A percentile compares a stretch with the other conserved stretches of the same genome.
Evolutionary conservation across 352 stramenopile species (phyloP).

Genomic region (Globisporangium lucens): DNA sequence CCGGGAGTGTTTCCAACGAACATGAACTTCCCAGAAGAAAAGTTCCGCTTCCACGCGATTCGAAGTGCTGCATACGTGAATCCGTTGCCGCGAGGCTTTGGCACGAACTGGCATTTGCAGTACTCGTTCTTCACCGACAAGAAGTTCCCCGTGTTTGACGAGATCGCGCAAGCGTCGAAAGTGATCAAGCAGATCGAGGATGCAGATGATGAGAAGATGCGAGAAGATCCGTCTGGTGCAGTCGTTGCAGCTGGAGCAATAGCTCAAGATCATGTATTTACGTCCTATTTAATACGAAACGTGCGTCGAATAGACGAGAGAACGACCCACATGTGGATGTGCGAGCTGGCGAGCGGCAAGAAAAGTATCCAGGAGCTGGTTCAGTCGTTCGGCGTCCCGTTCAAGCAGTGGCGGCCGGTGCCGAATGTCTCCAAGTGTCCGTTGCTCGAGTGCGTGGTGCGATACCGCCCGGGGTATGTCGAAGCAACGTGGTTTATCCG

Average conservation of each 20-base stretch:
- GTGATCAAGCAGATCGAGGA: conserved; percentile 44
- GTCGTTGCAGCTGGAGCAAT: not conserved
- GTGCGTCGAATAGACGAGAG: conserved; percentile 75
- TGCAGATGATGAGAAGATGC: conserved; percentile 11
- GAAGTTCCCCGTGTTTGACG: conserved; percentile 68
- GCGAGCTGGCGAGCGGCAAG: conserved; percentile 58
- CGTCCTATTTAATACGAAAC: conserved; percentile 78
- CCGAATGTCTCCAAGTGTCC: conserved; percentile 76
- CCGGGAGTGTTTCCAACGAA: conserved; percentile 78
- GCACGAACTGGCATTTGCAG: conserved; percentile 77
- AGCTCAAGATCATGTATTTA: conserved; percentile 56
- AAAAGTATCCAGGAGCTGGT: conserved; percentile 68
- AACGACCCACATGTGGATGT: conserved; percentile 82
- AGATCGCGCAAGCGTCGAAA: conserved; percentile 42
- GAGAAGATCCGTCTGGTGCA: not conserved
- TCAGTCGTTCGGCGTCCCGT: conserved; percentile 73
- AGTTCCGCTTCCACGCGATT: conserved; percentile 74
- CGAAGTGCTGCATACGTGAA: conserved; percentile 77
- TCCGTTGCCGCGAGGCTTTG: conserved; percentile 69
- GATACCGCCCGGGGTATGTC: conserved; percentile 61
- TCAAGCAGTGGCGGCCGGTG: conserved; percentile 81
- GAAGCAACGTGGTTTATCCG: conserved; percentile 84
- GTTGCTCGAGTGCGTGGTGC: conserved; percentile 73
- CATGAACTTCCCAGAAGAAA: conserved; percentile 72
- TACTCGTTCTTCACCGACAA: conserved; percentile 86